Conservation (phyloP, 2,329 filamentous ascomycete genomes). For the Fusarium siculi region DNA sequence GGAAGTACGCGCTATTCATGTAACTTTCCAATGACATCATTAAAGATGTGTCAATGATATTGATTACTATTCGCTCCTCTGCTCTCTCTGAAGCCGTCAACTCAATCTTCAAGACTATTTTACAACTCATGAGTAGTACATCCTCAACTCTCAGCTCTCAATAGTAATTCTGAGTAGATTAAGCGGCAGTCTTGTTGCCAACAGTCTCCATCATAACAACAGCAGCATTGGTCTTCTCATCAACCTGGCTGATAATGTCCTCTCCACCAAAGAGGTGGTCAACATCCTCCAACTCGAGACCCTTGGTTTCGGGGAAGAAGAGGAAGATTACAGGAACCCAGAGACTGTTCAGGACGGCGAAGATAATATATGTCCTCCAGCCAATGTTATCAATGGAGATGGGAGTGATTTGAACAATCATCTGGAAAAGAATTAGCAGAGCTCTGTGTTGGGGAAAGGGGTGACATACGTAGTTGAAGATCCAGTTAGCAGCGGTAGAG, state of each 20-base stretch:
- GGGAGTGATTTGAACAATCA: conserved; percentile 36
- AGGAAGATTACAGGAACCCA: conserved; percentile 50
- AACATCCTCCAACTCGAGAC: conserved; percentile 60
- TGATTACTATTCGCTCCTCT: background rate
- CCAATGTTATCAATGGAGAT: conserved; percentile 52
- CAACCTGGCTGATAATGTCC: conserved; percentile 17
- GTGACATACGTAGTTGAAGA: conserved; percentile 48
- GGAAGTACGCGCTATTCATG: background rate
- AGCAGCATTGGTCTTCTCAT: conserved; percentile 21
- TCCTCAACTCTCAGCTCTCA: background rate
- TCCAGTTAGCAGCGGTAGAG: conserved; percentile 49
- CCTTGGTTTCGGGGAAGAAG: conserved; percentile 61
- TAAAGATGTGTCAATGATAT: background rate
- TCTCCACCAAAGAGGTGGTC: conserved; percentile 45
- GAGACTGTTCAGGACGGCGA: conserved; percentile 54
- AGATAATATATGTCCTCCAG: conserved; percentile 62
- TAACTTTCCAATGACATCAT: background rate
- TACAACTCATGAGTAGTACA: background rate
- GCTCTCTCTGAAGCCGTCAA: background rate
- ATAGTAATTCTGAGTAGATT: too few species aligned
- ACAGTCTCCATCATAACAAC: conserved; percentile 20
- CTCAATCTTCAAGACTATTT: background rate
- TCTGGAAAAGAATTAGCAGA: background rate
- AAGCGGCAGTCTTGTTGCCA: background rate
- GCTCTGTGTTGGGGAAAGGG: rapidly evolving